Conservation (phyloP, 306 rosid species). For the Delonix regia region DNA sequence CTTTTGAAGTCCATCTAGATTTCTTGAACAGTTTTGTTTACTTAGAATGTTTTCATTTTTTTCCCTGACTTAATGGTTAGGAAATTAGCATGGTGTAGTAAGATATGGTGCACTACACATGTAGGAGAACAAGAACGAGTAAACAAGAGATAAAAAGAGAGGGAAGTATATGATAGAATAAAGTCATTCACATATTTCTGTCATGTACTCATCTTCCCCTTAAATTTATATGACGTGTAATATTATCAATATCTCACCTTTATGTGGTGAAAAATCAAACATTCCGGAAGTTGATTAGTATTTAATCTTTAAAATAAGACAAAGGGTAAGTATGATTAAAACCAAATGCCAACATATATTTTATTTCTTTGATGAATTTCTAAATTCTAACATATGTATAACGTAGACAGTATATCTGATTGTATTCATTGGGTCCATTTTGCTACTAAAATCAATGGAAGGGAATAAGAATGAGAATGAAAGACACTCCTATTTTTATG, state of each 20-base stretch:
- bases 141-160: not conserved
- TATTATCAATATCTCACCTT: not conserved
- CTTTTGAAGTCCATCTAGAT: slow-evolving; percentile 18
- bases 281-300: too few relatives aligned
- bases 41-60: not conserved
- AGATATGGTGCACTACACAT: slow-evolving; percentile 25
- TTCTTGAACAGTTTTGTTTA: slow-evolving; percentile 47
- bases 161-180: not conserved
- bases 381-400: too few relatives aligned
- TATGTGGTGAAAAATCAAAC: too few relatives aligned
- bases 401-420: too few relatives aligned
- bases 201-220: not conserved
- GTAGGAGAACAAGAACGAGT: slow-evolving; percentile 32
- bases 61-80: slow-evolving; percentile 35
- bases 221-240: not conserved
- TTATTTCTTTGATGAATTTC: too few relatives aligned
- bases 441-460: too few relatives aligned
- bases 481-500: too few relatives aligned
- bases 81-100: not conserved
- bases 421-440: too few relatives aligned
- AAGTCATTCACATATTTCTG: not conserved
- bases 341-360: too few relatives aligned
- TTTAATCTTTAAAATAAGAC: not conserved
- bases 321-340: not conserved
- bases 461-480: too few relatives aligned